Conservation (phyloP, 257 asterid genomes). For the Salvia miltiorrhiza region DNA sequence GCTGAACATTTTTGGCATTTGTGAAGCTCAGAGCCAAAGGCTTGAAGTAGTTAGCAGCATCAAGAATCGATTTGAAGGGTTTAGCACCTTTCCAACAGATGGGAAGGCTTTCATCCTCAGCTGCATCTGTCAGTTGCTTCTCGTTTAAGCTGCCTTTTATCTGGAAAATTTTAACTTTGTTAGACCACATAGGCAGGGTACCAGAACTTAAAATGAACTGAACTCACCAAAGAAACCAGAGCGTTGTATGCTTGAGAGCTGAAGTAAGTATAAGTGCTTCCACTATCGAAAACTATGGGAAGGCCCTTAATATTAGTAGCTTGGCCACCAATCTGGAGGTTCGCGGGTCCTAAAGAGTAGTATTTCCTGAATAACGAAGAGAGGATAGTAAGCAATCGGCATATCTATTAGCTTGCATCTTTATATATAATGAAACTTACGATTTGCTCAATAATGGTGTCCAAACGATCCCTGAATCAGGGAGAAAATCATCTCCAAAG, state of each 20-base stretch:
- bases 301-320: conserved; percentile 50
- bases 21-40: conserved; percentile 60
- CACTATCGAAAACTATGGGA: conserved; percentile 56
- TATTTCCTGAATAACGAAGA: conserved; percentile 36
- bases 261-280: conserved; percentile 70
- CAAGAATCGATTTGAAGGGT: conserved; percentile 63
- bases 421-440: conserved; percentile 29
- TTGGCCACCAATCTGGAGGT: conserved; percentile 44
- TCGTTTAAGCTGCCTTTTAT: conserved; percentile 36
- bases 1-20: conserved; percentile 40
- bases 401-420: neutral
- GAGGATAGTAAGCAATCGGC: conserved; percentile 9
- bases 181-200: conserved; percentile 9
- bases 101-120: conserved; percentile 67
- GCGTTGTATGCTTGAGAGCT: conserved; percentile 43
- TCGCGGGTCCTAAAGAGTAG: conserved; percentile 53
- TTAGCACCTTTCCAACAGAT: conserved; percentile 78
- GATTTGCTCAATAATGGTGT: conserved; percentile 42
- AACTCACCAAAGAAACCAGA: conserved; percentile 44
- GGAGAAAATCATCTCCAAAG: conserved; percentile 76
- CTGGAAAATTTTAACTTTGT: conserved; percentile 33
- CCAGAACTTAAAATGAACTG: neutral
- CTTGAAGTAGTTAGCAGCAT: conserved; percentile 53
- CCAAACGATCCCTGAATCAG: conserved; percentile 63
- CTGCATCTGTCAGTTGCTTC: conserved; percentile 44